These are phyloP conservation scores for Solanum microdontum DNA, from an alignment of 257 asterid genomes.

Conservation along the genomic window DNA sequence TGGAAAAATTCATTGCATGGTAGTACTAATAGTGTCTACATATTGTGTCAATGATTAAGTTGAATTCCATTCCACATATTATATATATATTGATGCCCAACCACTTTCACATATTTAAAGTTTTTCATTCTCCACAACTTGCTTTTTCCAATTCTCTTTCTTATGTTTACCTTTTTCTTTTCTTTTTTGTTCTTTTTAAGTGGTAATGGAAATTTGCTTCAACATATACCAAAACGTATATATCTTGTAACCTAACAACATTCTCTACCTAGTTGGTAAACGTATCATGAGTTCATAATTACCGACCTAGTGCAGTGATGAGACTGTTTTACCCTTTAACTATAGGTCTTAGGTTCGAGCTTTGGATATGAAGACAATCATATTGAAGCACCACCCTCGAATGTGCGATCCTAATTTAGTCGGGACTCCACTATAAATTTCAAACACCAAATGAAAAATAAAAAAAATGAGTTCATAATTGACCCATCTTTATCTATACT, in stretches of 20 bases:
- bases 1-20: background rate
- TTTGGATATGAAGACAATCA: too few relatives aligned
- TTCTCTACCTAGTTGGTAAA: background rate
- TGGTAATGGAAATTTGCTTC: background rate
- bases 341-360: too few relatives aligned
- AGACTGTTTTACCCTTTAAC: too few relatives aligned
- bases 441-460: too few relatives aligned
- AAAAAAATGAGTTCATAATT: too few relatives aligned
- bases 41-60: conserved; percentile 1
- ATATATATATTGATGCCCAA: background rate
- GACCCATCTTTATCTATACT: too few relatives aligned
- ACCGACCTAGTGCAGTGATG: too few relatives aligned
- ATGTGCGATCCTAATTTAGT: too few relatives aligned
- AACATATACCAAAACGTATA: background rate
- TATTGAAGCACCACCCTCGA: too few relatives aligned
- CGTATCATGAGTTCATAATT: background rate
- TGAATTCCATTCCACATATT: background rate
- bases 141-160: background rate
- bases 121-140: background rate
- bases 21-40: background rate
- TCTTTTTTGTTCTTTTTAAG: background rate
- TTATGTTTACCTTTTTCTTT: background rate
- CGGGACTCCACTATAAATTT: too few relatives aligned
- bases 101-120: background rate
- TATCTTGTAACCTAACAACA: background rate